A percentile compares a stretch with the other conserved stretches of the same genome.
These are phyloP conservation scores for Inonotus obliquus DNA, from an alignment of 1,284 basidiomycete genomes.

Conservation along the genomic window DNA sequence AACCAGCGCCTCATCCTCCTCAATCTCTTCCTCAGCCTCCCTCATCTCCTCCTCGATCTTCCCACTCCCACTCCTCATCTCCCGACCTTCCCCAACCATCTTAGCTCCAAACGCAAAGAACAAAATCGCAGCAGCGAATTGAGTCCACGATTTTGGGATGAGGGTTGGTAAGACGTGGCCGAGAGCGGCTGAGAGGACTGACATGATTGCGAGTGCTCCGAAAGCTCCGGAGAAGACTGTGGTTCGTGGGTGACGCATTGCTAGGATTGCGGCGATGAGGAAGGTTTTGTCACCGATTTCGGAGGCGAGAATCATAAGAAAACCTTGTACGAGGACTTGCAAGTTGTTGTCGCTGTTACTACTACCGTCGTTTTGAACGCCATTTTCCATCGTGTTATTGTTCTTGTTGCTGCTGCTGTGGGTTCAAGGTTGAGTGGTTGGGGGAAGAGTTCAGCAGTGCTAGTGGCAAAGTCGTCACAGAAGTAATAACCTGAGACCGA, in stretches of 20 bases:
- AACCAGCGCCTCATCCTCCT: constrained; percentile 55
- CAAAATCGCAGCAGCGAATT: constrained; percentile 71
- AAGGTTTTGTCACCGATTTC: constrained; percentile 99
- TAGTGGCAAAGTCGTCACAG: background rate
- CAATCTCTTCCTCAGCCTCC: constrained; percentile 88
- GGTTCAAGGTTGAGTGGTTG: too few relatives aligned
- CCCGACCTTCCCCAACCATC: constrained; percentile 77
- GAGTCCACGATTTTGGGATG: constrained; percentile 78
- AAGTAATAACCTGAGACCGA: too few relatives aligned
- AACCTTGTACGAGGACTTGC: constrained; percentile 68
- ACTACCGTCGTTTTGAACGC: constrained; percentile 26
- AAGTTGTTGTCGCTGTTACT: too few relatives aligned
- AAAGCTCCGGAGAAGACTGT: constrained; percentile 91
- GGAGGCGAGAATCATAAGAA: constrained; percentile 85
- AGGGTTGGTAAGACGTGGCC: constrained; percentile 83
- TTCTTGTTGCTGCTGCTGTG: background rate
- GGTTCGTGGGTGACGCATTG: constrained; percentile 87
- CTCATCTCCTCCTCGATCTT: constrained; percentile 91
- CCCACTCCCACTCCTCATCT: constrained; percentile 71
- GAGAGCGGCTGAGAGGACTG: constrained; percentile 81
- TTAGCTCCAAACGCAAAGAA: constrained; percentile 86
- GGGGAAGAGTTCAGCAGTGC: background rate
- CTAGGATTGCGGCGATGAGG: constrained; percentile 94
- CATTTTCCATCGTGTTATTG: constrained; percentile 15
- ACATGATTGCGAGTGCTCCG: constrained; percentile 88